phyloP scores from a whole-genome alignment of 345 rosid genomes.

The Alliaria petiolata region DNA sequence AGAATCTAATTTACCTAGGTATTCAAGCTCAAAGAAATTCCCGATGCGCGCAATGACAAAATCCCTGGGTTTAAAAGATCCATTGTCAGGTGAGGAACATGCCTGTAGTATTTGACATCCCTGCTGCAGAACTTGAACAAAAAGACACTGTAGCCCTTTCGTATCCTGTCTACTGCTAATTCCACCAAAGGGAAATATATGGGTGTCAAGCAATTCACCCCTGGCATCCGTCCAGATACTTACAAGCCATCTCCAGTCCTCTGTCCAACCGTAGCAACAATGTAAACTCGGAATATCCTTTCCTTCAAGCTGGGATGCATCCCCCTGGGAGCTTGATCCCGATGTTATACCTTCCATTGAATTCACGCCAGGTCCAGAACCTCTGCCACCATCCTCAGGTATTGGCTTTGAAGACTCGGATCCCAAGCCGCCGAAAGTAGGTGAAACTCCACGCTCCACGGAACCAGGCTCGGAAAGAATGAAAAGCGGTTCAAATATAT shows the following conservation, averaged over 20 bases:
- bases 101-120: constrained; percentile 96
- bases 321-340: constrained; percentile 66
- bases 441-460: constrained; percentile 72
- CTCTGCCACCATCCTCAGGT: constrained; percentile 63
- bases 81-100: constrained; percentile 76
- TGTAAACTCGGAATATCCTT: constrained; percentile 79
- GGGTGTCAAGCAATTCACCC: constrained; percentile 97
- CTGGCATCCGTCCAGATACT: constrained; percentile 99
- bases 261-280: constrained; percentile 99
- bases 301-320: constrained; percentile 68
- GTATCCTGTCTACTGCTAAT: constrained; percentile 99
- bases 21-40: constrained; percentile 93
- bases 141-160: constrained; percentile 95
- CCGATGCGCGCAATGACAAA: constrained; percentile 90
- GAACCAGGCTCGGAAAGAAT: constrained; percentile 97
- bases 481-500: constrained; percentile 94
- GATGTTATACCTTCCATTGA: constrained; percentile 55
- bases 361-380: constrained; percentile 51
- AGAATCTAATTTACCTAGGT: constrained; percentile 58
- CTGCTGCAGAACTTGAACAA: constrained; percentile 95
- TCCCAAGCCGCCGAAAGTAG: constrained; percentile 47
- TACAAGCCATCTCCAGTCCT: constrained; percentile 99
- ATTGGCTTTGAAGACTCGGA: constrained; percentile 57
- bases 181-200: constrained; percentile 97
- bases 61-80: constrained; percentile 80